A percentile compares a stretch with the other conserved stretches of the same genome.
phyloP scores from a whole-genome alignment of 805 yeast genomes.

The Teunomyces atbi region DNA sequence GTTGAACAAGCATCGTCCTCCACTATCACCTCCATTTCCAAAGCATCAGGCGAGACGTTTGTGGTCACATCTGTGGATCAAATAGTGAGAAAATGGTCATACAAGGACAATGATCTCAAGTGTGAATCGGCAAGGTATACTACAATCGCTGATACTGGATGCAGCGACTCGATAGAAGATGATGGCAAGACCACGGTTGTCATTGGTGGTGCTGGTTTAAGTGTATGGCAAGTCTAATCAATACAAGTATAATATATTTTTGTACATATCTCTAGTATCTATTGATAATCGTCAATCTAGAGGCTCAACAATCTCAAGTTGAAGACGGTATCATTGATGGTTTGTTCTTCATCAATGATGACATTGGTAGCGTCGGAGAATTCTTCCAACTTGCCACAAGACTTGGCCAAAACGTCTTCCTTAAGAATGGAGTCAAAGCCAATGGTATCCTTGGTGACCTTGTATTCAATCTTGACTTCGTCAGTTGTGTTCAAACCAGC shows the following conservation, averaged over 20 bases:
- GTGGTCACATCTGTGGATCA: slow-evolving; percentile 85
- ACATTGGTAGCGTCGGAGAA: slow-evolving; percentile 41
- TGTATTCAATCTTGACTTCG: slow-evolving; percentile 85
- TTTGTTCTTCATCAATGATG: slow-evolving; percentile 84
- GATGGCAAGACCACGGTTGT: slow-evolving; percentile 35
- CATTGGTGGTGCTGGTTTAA: slow-evolving; percentile 84
- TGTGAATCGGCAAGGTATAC: slow-evolving; percentile 53
- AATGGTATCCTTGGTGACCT: slow-evolving; percentile 63
- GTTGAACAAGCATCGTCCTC: slow-evolving; percentile 74
- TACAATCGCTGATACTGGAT: slow-evolving; percentile 89
- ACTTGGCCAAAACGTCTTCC: slow-evolving; percentile 65
- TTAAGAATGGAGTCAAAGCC: slow-evolving; percentile 67
- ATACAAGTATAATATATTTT: background rate
- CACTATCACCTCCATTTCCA: slow-evolving; percentile 68
- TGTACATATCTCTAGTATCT: background rate
- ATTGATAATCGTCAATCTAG: slow-evolving; percentile 21
- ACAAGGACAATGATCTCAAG: slow-evolving; percentile 19
- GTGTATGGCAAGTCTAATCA: slow-evolving; percentile 41
- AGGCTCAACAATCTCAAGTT: slow-evolving; percentile 73
- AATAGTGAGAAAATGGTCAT: slow-evolving; percentile 62
- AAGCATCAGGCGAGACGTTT: slow-evolving; percentile 27
- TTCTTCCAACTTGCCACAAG: slow-evolving; percentile 63
- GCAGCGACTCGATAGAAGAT: slow-evolving; percentile 43
- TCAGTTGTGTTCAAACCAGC: slow-evolving; percentile 93
- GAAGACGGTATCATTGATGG: slow-evolving; percentile 70